phyloP scores from a whole-genome alignment of 2,329 filamentous ascomycete genomes.

The Chrysosporium keratinophilum region DNA sequence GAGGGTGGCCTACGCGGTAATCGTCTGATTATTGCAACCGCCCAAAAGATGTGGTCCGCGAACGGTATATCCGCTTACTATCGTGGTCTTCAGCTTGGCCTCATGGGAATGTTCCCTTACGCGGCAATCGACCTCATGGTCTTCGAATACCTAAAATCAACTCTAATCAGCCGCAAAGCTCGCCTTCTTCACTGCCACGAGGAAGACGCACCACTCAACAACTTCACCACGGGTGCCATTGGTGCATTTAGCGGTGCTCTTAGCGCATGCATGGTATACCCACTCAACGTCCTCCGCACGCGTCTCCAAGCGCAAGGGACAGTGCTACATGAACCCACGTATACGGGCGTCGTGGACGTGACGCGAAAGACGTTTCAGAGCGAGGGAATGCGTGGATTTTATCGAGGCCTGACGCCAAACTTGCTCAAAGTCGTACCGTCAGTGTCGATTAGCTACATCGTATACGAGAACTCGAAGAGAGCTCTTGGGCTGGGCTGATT shows the following conservation, averaged over 20 bases:
- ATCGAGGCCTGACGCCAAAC: conserved; percentile 91
- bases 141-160: conserved; percentile 82
- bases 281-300: conserved; percentile 84
- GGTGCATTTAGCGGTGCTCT: conserved; percentile 86
- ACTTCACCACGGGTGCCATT: conserved; percentile 75
- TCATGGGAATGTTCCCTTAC: conserved; percentile 95
- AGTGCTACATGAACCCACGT: conserved; percentile 77
- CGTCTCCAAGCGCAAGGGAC: conserved; percentile 91
- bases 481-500: conserved; percentile 46
- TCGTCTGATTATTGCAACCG: conserved; percentile 69
- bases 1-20: conserved; percentile 75
- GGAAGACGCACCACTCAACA: conserved; percentile 69
- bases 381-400: conserved; percentile 77
- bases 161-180: conserved; percentile 60
- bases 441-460: conserved; percentile 87
- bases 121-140: conserved; percentile 93
- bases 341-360: conserved; percentile 84
- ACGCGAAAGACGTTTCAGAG: conserved; percentile 68
- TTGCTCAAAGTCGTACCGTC: conserved; percentile 92
- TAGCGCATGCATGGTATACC: conserved; percentile 88
- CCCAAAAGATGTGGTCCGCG: conserved; percentile 71
- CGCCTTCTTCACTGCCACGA: conserved; percentile 61
- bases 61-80: conserved; percentile 71
- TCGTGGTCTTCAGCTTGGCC: conserved; percentile 83
- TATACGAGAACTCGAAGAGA: conserved; percentile 82